Evolutionary conservation across 768 basidiomycete genomes (phyloP), one percentile per base, ranked within the genome.

Genomic region (Favolaschia claudopus): DNA sequence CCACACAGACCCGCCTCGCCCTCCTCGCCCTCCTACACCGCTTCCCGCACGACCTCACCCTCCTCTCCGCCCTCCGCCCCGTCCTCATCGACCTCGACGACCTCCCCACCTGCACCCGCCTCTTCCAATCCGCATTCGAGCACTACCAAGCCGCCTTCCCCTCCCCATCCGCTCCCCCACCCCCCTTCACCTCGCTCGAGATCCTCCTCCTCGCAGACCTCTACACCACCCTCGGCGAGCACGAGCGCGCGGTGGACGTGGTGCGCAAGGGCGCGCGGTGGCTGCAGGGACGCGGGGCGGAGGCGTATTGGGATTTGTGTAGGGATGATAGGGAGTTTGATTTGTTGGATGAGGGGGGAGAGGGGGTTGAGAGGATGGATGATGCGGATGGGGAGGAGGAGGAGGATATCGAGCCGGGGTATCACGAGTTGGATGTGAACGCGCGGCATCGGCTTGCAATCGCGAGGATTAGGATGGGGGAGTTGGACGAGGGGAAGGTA

Each of bases 241-340:
- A 90, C 66, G 86, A 87, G 32, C 78, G 82, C 37, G 91, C 91
- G 0, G 76, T 94, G 15, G 79, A 84, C 13, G 82, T 85, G 1
- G 87, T 96, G 47, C 82, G 90, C 43, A 79, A 78, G 48, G 96
- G 95, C 1, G 89, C 85, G 47, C 77, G 96, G 52, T 99, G 96
- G 96, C 72, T 98, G n/a, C 93, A 98, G 71, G 93, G 93, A 0
- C 78, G 96, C 29, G 77, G 75, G 29, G 77, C 83, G 42, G 89
- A 91, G 69, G 80, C 78, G 51, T 87, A 89, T 55, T 98, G 95
- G 95, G 92, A 95, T 63, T 71, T 82, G 20, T 84, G 87, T 51
- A 84, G 83, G 28, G 96, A 99, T 69, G 96, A 99, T 69, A 79
- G 95, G 45, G 96, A 99, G 73, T 99, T 85, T 68, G 93, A 95